A percentile compares a stretch with the other conserved stretches of the same genome.
Evolutionary conservation across 2,329 filamentous ascomycete species (phyloP).

Genomic region (Cytospora paraplurivora): DNA sequence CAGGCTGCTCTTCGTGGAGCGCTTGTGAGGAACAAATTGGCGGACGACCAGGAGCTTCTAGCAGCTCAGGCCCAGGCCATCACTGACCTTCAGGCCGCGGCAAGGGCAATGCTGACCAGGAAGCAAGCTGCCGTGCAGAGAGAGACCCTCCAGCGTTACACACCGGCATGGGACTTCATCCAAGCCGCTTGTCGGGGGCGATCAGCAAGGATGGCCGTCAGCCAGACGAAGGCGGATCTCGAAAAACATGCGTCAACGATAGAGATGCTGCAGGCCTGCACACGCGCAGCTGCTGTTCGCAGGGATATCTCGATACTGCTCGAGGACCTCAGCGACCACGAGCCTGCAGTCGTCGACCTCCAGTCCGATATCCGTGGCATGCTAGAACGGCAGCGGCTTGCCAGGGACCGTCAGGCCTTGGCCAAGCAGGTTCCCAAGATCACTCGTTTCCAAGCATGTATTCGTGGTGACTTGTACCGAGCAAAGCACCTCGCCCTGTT

Average conservation of each 20-base stretch:
- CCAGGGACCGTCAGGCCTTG: constrained; percentile 56
- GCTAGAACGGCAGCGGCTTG: constrained; percentile 55
- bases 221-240: constrained; percentile 52
- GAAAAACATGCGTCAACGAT: constrained; percentile 47
- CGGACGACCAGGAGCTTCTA: constrained; percentile 55
- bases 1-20: constrained; percentile 67
- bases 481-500: constrained; percentile 64
- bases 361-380: constrained; percentile 65
- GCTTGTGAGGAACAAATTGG: constrained; percentile 60
- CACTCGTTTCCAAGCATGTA: constrained; percentile 65
- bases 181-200: constrained; percentile 53
- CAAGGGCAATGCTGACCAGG: constrained; percentile 64
- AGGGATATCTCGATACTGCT: constrained; percentile 52
- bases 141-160: constrained; percentile 53
- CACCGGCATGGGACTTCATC: constrained; percentile 53
- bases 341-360: constrained; percentile 51
- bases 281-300: constrained; percentile 58
- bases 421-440: constrained; percentile 59
- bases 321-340: constrained; percentile 49
- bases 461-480: constrained; percentile 67
- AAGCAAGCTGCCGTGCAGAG: constrained; percentile 53
- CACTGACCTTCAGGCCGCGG: constrained; percentile 64
- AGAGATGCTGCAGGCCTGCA: constrained; percentile 52
- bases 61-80: constrained; percentile 53
- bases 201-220: constrained; percentile 48